Evolutionary conservation across 495 filamentous ascomycete genomes (phyloP).

Genomic region (Lophiostoma macrostomum): DNA sequence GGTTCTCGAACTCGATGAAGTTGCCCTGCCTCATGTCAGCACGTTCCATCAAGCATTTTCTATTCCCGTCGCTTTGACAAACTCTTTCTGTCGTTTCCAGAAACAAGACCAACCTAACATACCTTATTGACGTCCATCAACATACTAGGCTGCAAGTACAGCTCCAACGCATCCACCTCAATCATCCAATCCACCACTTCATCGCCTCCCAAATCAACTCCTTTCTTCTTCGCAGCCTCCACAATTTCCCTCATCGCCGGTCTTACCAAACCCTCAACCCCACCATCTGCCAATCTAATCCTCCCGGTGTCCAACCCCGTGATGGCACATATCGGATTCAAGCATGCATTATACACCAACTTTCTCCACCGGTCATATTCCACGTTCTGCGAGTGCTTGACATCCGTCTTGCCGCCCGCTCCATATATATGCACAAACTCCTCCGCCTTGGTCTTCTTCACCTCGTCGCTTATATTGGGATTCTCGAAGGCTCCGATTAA

Average conservation of each 20-base stretch:
- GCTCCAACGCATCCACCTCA: constrained; percentile 41
- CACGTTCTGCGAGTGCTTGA: constrained; percentile 29
- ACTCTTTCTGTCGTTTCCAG: background rate
- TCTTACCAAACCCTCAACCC: constrained; percentile 33
- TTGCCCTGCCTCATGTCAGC: constrained; percentile 40
- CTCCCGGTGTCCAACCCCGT: constrained; percentile 49
- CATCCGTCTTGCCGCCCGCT: constrained; percentile 34
- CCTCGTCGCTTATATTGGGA: constrained; percentile 8
- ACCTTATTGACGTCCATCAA: constrained; percentile 46
- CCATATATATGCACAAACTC: constrained; percentile 37
- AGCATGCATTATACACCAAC: constrained; percentile 39
- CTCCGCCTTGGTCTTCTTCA: constrained; percentile 16
- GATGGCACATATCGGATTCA: constrained; percentile 41
- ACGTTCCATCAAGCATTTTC: background rate
- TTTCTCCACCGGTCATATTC: constrained; percentile 37
- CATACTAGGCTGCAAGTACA: constrained; percentile 50
- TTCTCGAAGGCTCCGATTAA: constrained; percentile 37
- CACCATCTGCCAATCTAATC: constrained; percentile 35
- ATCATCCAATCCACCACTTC: constrained; percentile 42
- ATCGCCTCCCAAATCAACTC: constrained; percentile 39
- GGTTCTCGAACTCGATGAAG: constrained; percentile 54
- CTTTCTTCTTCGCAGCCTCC: constrained; percentile 34
- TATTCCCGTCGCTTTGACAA: background rate
- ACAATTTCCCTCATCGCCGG: constrained; percentile 47
- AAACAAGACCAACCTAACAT: background rate